Evolutionary conservation across 495 filamentous ascomycete genomes (phyloP), one percentile per base, ranked within the genome.

Genomic region (Parmelia sp.): DNA sequence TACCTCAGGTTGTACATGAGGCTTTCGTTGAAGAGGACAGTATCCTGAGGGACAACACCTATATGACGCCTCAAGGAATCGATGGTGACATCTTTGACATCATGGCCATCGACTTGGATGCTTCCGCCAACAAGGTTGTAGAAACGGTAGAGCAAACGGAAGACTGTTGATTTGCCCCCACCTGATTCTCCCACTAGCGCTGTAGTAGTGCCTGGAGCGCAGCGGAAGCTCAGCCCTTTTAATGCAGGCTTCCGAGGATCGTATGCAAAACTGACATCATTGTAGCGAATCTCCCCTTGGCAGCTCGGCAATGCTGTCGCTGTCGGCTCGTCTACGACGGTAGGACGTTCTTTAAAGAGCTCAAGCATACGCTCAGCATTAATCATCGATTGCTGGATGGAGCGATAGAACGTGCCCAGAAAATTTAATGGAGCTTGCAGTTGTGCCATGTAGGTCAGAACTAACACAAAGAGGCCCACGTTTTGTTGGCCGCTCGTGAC

Each of bases 1-100:
- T 98, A 98, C 74, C 87, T 90, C 61, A 98, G 77, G 70, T 98
- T 98, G 77, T 97, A 90, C 94, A 97, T 96, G 62, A 98, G 74
- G 0, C 89, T 89, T 74, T 97, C 94, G 73, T 98, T 97, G 83
- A 98, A 98, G 58, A 98, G 80, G 15, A 96, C 86, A 2, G 92
- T 96, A 70, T 98, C 94, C 74, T 98, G 94, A 14, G 94, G 94
- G 25, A 98, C 94, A 59, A 98, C 94, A 37, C 94, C 94, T 70
- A 97, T 96, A 70, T 90, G 87, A 53, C 82, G 82, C 61, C 94
- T 88, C 44, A 98, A 76, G n/a, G 91, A 95, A 75, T 97, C 90
- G 71, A 97, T 96, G 8, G 91, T 95, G 65, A 96, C 75, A 69
- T 90, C 86, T 67, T 88, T 83, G 14, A 97, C 88, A 73, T 97